These are phyloP conservation scores for Terfezia boudieri DNA, from an alignment of 495 filamentous ascomycete genomes.

Conservation along the genomic window DNA sequence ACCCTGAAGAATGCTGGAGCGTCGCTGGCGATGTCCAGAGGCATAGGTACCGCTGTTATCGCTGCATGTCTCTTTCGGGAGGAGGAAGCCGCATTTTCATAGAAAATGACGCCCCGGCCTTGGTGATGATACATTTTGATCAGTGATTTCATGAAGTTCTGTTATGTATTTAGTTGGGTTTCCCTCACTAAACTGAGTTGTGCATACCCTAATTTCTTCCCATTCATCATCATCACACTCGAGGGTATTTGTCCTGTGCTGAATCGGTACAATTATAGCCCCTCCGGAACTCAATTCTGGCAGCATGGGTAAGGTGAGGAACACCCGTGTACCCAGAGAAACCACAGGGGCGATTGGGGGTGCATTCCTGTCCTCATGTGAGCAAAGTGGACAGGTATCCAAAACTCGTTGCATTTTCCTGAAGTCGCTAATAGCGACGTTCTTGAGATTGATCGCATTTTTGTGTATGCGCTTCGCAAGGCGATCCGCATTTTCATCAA, in stretches of 20 bases:
- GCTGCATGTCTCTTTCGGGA: slow-evolving; percentile 62
- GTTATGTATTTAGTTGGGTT: not conserved
- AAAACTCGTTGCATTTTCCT: slow-evolving; percentile 76
- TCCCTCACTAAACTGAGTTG: not conserved
- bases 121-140: slow-evolving; percentile 83
- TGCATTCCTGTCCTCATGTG: slow-evolving; percentile 54
- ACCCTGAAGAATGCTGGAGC: slow-evolving; percentile 76
- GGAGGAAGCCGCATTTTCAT: slow-evolving; percentile 80
- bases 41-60: slow-evolving; percentile 69
- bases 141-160: slow-evolving; percentile 94
- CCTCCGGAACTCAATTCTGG: slow-evolving; percentile 70
- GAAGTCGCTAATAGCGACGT: slow-evolving; percentile 66
- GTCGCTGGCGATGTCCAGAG: slow-evolving; percentile 65
- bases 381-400: slow-evolving; percentile 74
- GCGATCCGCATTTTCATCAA: slow-evolving; percentile 88
- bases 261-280: slow-evolving; percentile 70
- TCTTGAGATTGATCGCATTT: slow-evolving; percentile 72
- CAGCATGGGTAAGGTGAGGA: slow-evolving; percentile 68
- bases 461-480: slow-evolving; percentile 76
- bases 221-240: slow-evolving; percentile 98
- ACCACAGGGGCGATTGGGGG: slow-evolving; percentile 72
- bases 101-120: slow-evolving; percentile 80
- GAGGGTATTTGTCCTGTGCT: slow-evolving; percentile 70
- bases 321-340: slow-evolving; percentile 72
- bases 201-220: slow-evolving; percentile 61